Evolutionary conservation across 1,139 yeast genomes (phyloP), one percentile per base, ranked within the genome.

Genomic region (Suhomyces ambrosiae): DNA sequence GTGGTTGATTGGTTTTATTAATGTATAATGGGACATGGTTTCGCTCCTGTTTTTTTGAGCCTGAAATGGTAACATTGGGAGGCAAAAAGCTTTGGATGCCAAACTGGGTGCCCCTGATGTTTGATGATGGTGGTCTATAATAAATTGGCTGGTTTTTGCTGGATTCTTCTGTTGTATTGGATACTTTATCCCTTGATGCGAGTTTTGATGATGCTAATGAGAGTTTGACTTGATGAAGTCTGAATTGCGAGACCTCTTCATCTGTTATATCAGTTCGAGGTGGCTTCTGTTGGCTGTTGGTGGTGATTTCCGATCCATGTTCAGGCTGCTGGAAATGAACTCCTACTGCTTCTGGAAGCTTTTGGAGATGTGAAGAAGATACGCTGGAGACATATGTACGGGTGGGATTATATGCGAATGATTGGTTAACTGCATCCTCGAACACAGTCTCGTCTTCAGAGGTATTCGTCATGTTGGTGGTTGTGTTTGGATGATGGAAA

Each of bases 61-160:
- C 36, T 6, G 32, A 22, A 11, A 38, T 11, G 7, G 21, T 23
- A 5, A 45, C 44, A 12, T 47, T 30, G 8, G 72, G 70, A 3
- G 71, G 71, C 14, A 66, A 46, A 30, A 60, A 60, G 25, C 50
- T 46, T 34, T 57, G 54, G 11, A 66, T 53, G 7, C 70, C 71
- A 39, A 58, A 60, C 25, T 56, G 58, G 14, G 51, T 50, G 31
- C 58, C 63, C 11, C 53, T 52, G 24, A 47, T 48, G 27, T 60
- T 54, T 1, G 67, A 53, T 4, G 64, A 51, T 9, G 71, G 70
- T 1, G 72, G 71, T 34, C 54, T 54, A 38, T 67, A 67, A 45
- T 67, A 68, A 14, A 65, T 56, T 5, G 71, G 63, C 12, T 30
- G 32, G 2, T 33, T 7, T 17, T 31, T 36, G 14, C 12, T 5